Base-by-base conservation (phyloP, 2,329 filamentous ascomycete species). In the Hirsutella rhossiliensis region DNA sequence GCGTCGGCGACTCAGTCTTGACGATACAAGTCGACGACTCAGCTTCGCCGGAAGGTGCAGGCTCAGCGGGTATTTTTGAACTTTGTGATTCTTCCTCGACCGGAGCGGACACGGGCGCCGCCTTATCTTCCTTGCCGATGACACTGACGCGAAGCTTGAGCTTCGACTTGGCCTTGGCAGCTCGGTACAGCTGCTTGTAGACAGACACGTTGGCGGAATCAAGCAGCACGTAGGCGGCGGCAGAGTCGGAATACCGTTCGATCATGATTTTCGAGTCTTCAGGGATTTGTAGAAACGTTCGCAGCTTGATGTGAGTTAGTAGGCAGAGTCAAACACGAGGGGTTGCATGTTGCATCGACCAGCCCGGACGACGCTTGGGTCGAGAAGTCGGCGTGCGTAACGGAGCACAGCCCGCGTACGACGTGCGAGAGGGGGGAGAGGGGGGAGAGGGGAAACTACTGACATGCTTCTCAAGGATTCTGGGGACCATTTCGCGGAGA, bases 101-200 rank as follows among this genome's bases (percentile, higher is more conserved):
- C 11, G 36, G 32, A 13, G 70, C 68, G 12, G 67, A 60, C 54
- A 66, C 62, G 17, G 66, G 63, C 6, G 50, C 48, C 11, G 53
- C 48, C 47, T 54, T 63, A 8, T 57, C 50, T 15, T 61, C 51
- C 47, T 57, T 50, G 36, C 62, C 54, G 43, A 65, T 60, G 30
- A 73, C 56, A 15, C 77, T 82, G 32, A 85, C 82, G 52, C 80
- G 86, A 47, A 98, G 77, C 65, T 92, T 89, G 54, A 98, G 81
- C 80, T 97, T 98, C 52, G 89, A 80, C 75, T 98, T 98, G 32
- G 92, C 92, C 72, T 96, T 98, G 51, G 92, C 92, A 52, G 92
- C 92, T 56, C 92, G 84, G 62, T 92, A 90, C 37, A 98, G 82
- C 62, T 96, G 92, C 72, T 96, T 97, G 74, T 95, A 98, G 57